Evolutionary conservation across 371 early-diverging fungal genomes (phyloP), one percentile per base, ranked within the genome.

Genomic region (Conidiobolus incongruus): DNA sequence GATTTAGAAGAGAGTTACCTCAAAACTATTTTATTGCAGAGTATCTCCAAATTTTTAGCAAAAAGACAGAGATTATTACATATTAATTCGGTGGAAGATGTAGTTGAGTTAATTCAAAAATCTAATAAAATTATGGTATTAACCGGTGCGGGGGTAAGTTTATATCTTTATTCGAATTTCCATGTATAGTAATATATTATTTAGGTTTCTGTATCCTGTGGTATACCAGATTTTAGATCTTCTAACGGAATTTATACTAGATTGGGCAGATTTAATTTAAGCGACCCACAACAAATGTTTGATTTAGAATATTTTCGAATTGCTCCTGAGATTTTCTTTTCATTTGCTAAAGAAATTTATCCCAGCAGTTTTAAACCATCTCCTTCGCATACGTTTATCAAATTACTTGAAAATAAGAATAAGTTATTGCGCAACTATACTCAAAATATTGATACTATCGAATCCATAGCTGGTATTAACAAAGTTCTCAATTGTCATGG

Each of bases 401-500:
- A 63, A 12, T 60, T 89, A 29, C 54, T 95, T 19, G 72, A 70
- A 20, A 67, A 81, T 26, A 77, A 80, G 49, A 63, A 68, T 0
- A 26, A 83, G 17, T 53, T 95, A 22, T 55, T 79, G 28, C 65
- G 88, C 35, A 78, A 81, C 40, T 92, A 81, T 58, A 90, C 96
- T 10, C 93, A 93, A 54, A 95, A 95, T 50, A 91, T 93, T 44
- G 96, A 93, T 62, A 84, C 80, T 30, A 60, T 92, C n/a, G 96
- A 92, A 57, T 68, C 84, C 16, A 53, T 75, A 5, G 75, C 90
- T 2, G 92, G 90, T 2, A 49, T 93, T 2, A 59, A 62, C 11
- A 68, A 67, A 10, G 70, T 75, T 0, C 52, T 56, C 15, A 92
- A 93, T 50, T 90, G 94, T 0, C 96, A 95, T 57, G 96, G 96